A percentile compares a stretch with the other conserved stretches of the same genome.
Evolutionary conservation across 2,329 filamentous ascomycete species (phyloP).

Genomic region (Diatrype stigma): DNA sequence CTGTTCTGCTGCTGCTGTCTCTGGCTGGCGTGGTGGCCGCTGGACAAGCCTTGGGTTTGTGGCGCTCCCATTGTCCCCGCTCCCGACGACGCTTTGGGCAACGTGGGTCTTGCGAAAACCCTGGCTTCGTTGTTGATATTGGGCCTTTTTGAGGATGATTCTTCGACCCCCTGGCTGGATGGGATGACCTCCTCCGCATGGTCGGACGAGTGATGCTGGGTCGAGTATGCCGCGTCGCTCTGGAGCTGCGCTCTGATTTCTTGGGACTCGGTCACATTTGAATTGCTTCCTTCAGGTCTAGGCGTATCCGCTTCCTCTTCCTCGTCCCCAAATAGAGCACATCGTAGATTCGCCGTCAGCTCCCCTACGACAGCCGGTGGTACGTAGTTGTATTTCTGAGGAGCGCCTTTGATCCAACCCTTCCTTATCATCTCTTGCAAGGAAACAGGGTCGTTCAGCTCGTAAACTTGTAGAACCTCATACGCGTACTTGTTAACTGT

Average conservation of each 20-base stretch:
- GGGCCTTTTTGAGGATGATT: slow-evolving; percentile 5
- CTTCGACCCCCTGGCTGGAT: slow-evolving; percentile 26
- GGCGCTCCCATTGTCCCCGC: no score
- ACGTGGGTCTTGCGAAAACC: slow-evolving; percentile 15
- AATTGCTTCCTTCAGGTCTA: slow-evolving; percentile 5
- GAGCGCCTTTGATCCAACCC: slow-evolving; percentile 48
- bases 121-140: neutral
- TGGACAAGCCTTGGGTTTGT: no score
- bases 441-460: slow-evolving; percentile 56
- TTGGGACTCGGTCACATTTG: slow-evolving; percentile 40
- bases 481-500: slow-evolving; percentile 43
- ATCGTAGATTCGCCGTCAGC: slow-evolving; percentile 54
- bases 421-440: slow-evolving; percentile 48
- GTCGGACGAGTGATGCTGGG: slow-evolving; percentile 25
- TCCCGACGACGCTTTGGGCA: slow-evolving; percentile 8
- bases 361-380: slow-evolving; percentile 54
- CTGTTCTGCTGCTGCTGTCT: slow-evolving; percentile 8
- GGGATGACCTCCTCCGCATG: slow-evolving; percentile 25
- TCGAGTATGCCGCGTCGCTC: slow-evolving; percentile 40
- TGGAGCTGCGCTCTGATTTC: slow-evolving; percentile 49
- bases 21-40: neutral
- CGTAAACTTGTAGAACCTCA: slow-evolving; percentile 54
- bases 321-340: slow-evolving; percentile 40
- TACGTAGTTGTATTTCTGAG: slow-evolving; percentile 50
- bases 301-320: slow-evolving; percentile 12